Evolutionary conservation across 1,284 basidiomycete genomes (phyloP).

Genomic region (Coniophora puteana): DNA sequence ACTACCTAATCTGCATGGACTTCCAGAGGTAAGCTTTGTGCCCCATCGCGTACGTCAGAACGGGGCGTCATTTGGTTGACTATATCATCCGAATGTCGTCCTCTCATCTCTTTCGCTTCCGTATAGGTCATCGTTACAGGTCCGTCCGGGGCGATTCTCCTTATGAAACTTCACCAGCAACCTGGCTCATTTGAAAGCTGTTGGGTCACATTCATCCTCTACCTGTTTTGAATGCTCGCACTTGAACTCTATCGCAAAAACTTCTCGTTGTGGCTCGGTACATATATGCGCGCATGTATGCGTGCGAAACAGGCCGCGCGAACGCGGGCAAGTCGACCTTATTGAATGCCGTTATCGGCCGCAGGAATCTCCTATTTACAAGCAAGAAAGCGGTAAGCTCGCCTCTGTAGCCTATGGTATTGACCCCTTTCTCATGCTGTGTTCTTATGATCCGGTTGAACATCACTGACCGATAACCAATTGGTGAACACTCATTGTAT

Average conservation of each 20-base stretch:
- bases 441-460: not conserved
- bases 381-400: slow-evolving; percentile 63
- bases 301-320: slow-evolving; percentile 49
- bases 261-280: no score
- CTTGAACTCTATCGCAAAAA: slow-evolving; percentile 1
- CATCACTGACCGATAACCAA: no score
- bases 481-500: no score
- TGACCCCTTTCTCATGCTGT: not conserved
- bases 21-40: slow-evolving; percentile 45
- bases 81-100: slow-evolving; percentile 3
- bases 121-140: slow-evolving; percentile 52
- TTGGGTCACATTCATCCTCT: not conserved
- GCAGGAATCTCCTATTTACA: slow-evolving; percentile 52
- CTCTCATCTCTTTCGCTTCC: slow-evolving; percentile 1
- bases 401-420: slow-evolving; percentile 2
- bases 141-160: no score
- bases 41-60: not conserved
- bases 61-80: not conserved
- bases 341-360: slow-evolving; percentile 62
- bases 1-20: slow-evolving; percentile 40
- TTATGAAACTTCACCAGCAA: not conserved
- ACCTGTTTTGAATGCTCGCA: not conserved
- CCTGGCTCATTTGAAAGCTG: no score
- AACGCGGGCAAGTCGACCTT: slow-evolving; percentile 75
- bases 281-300: no score